A percentile compares a stretch with the other conserved stretches of the same genome.
phyloP scores from a whole-genome alignment of 495 filamentous ascomycete species.

The Trichoderma parareesei region DNA sequence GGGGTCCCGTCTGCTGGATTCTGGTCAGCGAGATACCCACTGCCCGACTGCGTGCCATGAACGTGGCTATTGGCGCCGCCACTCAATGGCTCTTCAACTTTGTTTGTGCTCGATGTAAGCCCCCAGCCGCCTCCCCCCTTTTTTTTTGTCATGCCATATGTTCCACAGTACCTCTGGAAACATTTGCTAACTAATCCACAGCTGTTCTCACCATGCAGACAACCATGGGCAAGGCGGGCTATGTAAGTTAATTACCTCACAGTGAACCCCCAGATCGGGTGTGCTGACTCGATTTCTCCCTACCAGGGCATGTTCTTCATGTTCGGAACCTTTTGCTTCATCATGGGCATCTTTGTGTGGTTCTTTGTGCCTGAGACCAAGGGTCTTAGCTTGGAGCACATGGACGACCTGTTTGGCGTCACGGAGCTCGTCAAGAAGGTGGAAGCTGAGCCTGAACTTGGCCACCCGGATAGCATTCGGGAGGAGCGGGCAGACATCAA shows the following conservation, averaged over 20 bases:
- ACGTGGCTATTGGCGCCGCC: conserved; percentile 57
- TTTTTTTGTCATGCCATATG: no score
- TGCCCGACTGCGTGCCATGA: conserved; percentile 56
- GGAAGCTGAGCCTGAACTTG: conserved; percentile 11
- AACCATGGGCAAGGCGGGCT: conserved; percentile 52
- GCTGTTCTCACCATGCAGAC: conserved; percentile 52
- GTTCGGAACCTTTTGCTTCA: conserved; percentile 50
- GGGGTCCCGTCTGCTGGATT: conserved; percentile 70
- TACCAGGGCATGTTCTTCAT: conserved; percentile 50
- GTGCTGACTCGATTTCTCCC: conserved; percentile 25
- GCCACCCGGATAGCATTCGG: conserved; percentile 8
- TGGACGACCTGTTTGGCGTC: conserved; percentile 45
- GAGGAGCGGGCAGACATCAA: conserved; percentile 5
- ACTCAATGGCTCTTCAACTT: conserved; percentile 63
- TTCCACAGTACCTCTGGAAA: no score
- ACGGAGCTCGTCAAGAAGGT: conserved; percentile 18
- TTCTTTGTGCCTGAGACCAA: conserved; percentile 55
- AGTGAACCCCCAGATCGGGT: not conserved
- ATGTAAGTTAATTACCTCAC: conserved; percentile 25
- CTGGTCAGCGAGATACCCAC: conserved; percentile 67
- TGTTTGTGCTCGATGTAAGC: conserved; percentile 43
- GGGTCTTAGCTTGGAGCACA: conserved; percentile 37
- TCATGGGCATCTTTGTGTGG: conserved; percentile 71
- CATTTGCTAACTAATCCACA: not conserved
- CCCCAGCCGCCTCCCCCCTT: no score